Evolutionary conservation across 768 basidiomycete species (phyloP), one percentile per base, ranked within the genome.

Genomic region (Leucosporidium yakuticum): DNA sequence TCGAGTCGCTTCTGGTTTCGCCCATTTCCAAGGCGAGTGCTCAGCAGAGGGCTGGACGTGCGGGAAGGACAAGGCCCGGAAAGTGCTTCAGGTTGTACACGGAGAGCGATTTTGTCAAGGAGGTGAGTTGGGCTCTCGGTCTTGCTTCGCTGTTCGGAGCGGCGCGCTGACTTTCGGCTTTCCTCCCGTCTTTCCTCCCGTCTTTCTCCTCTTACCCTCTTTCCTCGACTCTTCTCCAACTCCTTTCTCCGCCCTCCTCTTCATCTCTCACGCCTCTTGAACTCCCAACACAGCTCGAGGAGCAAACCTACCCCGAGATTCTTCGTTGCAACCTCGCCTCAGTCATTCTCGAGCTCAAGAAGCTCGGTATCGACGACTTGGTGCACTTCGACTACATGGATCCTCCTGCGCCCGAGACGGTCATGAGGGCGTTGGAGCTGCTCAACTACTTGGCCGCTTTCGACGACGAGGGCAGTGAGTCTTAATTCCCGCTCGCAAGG

Each of bases 71-170:
- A 29, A 81, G 92, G 64, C 95, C 96, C 0, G 96, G 95, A 44
- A 98, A 98, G 78, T 97, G 95, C 78, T 99, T 97, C 82, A 83
- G 95, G 72, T 77, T 99, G 72, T 99, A 97, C 78, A 97, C 95
- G 0, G 92, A 99, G 79, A 90, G 91, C 78, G 93, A 98, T 79
- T 99, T 95, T 74, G 92, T 96, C 84, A 85, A 83, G 68, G 92
- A 97, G 68, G 68, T 73, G 50, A 39, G 64, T 65, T 14, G 0
- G 5, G 12, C 17, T 55, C 54, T 55, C 31, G n/a, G 12, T 25
- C 54, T 19, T 55, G 25, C 17, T n/a, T 44, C 39, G 12, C 34
- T 36, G 39, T 3, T 8, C 39, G 8, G 39, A 8, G 17, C 8
- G 39, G 39, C 6, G 5, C 34, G 39, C 39, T 44, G 39, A 44